phyloP scores from a whole-genome alignment of 257 asterid genomes.

The Rehmannia glutinosa region DNA sequence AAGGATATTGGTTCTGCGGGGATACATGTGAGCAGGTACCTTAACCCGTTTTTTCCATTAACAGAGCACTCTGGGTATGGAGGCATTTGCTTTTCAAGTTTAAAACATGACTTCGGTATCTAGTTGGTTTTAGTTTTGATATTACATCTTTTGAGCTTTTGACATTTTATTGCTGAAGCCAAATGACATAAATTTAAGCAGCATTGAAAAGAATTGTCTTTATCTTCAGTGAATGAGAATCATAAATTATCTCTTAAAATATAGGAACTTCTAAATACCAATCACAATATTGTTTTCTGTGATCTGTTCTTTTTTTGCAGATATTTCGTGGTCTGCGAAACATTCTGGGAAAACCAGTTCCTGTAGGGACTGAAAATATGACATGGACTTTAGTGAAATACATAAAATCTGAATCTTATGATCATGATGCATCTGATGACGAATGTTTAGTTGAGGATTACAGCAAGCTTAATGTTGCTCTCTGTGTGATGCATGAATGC shows the following conservation, averaged over 20 bases:
- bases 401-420: conserved; percentile 30
- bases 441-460: conserved; percentile 43
- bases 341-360: conserved; percentile 53
- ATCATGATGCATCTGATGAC: conserved; percentile 23
- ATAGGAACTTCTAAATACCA: neutral
- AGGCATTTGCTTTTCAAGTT: neutral
- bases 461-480: conserved; percentile 74
- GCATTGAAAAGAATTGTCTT: neutral
- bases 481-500: conserved; percentile 83
- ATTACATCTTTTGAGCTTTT: neutral
- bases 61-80: neutral
- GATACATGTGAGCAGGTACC: conserved; percentile 66
- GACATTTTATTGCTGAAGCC: neutral
- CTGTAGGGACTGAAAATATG: conserved; percentile 49
- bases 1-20: conserved; percentile 67
- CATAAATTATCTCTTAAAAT: neutral
- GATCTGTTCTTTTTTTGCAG: conserved; percentile 35
- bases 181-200: neutral
- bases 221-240: neutral
- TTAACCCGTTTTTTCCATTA: conserved; percentile 1
- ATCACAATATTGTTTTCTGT: neutral
- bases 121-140: neutral
- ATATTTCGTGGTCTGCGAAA: conserved; percentile 52
- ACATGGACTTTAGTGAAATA: conserved; percentile 71
- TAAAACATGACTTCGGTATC: conserved; percentile 3